Conservation (phyloP, 148 eudicot genomes). For the Spergularia bocconei region DNA sequence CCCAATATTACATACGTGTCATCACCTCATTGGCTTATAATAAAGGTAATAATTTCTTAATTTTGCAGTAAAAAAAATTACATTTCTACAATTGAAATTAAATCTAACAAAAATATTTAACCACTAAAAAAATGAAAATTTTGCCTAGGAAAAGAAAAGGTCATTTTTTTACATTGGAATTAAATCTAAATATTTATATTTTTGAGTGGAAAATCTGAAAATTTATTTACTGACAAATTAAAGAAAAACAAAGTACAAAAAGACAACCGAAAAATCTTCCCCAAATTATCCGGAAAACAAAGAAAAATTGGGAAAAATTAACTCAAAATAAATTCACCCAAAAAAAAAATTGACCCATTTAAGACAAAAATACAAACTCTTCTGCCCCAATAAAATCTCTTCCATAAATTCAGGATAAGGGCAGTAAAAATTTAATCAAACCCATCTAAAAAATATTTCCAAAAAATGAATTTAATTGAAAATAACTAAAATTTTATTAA, state of each 20-base stretch:
- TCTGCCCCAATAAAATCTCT: background rate
- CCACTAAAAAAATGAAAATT: background rate
- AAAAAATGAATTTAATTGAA: background rate
- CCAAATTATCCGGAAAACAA: background rate
- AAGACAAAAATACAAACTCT: background rate
- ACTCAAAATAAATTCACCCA: too few relatives aligned
- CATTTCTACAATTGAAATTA: background rate
- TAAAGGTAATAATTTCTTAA: background rate
- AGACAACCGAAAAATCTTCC: background rate
- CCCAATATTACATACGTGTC: constrained; percentile 25
- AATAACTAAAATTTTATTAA: background rate
- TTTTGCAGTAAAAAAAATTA: constrained; percentile 4
- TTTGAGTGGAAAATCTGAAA: too few relatives aligned
- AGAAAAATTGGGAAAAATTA: background rate
- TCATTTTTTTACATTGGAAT: too few relatives aligned
- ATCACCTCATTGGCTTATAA: background rate
- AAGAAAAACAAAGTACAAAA: background rate
- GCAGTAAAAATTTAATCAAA: background rate
- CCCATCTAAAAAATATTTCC: too few relatives aligned
- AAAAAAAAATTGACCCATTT: background rate
- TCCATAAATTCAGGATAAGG: background rate
- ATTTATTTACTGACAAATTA: too few relatives aligned
- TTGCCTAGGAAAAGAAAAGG: too few relatives aligned
- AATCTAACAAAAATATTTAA: background rate
- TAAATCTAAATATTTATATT: too few relatives aligned